phyloP scores from a whole-genome alignment of 768 basidiomycete genomes.

The Lactarius hatsudake region DNA sequence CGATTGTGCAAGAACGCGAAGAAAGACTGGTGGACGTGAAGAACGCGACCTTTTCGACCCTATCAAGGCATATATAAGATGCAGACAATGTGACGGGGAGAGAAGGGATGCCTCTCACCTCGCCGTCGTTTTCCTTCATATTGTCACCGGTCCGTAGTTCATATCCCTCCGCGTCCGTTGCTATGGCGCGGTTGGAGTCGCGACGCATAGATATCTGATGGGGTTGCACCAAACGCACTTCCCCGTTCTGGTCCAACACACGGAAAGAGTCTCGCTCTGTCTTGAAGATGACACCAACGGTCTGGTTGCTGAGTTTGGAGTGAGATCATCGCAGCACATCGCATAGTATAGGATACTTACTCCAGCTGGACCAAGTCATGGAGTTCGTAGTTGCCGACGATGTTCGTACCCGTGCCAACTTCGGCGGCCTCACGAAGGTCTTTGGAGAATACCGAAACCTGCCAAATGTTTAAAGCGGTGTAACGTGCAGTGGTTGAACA shows the following conservation, averaged over 20 bases:
- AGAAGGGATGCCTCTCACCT: slow-evolving; percentile 47
- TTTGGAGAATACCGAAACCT: slow-evolving; percentile 97
- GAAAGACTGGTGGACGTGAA: slow-evolving; percentile 93
- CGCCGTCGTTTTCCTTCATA: slow-evolving; percentile 88
- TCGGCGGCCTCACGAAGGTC: slow-evolving; percentile 97
- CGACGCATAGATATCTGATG: slow-evolving; percentile 93
- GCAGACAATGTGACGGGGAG: background rate
- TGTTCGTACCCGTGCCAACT: slow-evolving; percentile 87
- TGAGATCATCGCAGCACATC: background rate
- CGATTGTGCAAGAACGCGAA: slow-evolving; percentile 94
- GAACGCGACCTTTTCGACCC: slow-evolving; percentile 82
- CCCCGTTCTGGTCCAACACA: slow-evolving; percentile 91
- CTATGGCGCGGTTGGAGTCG: slow-evolving; percentile 78
- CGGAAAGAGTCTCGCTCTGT: slow-evolving; percentile 96
- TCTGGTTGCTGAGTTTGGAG: slow-evolving; percentile 63
- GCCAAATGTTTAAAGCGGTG: slow-evolving; percentile 8
- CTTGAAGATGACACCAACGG: slow-evolving; percentile 96
- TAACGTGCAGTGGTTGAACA: background rate
- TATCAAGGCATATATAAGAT: slow-evolving; percentile 35
- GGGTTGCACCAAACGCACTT: slow-evolving; percentile 84
- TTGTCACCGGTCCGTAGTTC: slow-evolving; percentile 86
- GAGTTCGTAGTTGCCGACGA: slow-evolving; percentile 90
- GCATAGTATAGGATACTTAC: slow-evolving; percentile 49
- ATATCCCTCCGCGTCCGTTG: slow-evolving; percentile 85
- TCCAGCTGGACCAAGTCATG: slow-evolving; percentile 97